Evolutionary conservation across 2,329 filamentous ascomycete genomes (phyloP), one percentile per base, ranked within the genome.

Genomic region (Aspergillus sergii): DNA sequence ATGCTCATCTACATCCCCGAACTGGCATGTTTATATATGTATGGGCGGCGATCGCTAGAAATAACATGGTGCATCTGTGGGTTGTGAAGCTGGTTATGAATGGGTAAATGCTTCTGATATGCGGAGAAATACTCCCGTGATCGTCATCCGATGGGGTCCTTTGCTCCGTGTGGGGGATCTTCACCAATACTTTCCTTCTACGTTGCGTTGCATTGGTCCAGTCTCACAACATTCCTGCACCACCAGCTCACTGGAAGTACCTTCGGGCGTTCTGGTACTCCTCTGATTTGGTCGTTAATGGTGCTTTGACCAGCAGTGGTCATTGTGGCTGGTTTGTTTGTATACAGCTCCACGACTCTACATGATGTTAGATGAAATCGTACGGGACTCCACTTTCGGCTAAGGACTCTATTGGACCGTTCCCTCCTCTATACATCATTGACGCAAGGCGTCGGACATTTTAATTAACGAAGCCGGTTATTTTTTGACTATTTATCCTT

Each of bases 91-190:
- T 36, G 34, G 34, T 36, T 36, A 36, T 36, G 34, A 36, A 36
- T 14, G 34, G 34, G 14, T 16, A 16, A 41, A 41, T 9, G 39
- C 45, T 50, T n/a, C 16, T 14, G 51, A 41, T 48, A 43, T 62
- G 63, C 63, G 63, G 63, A 64, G 63, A 64, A 64, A 64, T 64
- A 57, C 26, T 46, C 57, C 63, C 63, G 59, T 39, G 63, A 62
- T 64, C 59, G 45, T 51, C 53, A 21, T 36, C 51, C 30, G 16
- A 36, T 21, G 14, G 3, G 12, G 5, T 16, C 16, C 12, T 41
- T 41, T 41, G 16, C 51, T 58, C 60, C 55, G 55, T 62, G 60
- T 62, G 60, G 60, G 58, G 60, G 60, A 62, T 62, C 60, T 34
- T 55, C 56, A 48, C 55, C 23, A 11, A 39, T 36, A 21, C 16